Conservation (phyloP, 495 filamentous ascomycete genomes). For the Neurospora sp. region DNA sequence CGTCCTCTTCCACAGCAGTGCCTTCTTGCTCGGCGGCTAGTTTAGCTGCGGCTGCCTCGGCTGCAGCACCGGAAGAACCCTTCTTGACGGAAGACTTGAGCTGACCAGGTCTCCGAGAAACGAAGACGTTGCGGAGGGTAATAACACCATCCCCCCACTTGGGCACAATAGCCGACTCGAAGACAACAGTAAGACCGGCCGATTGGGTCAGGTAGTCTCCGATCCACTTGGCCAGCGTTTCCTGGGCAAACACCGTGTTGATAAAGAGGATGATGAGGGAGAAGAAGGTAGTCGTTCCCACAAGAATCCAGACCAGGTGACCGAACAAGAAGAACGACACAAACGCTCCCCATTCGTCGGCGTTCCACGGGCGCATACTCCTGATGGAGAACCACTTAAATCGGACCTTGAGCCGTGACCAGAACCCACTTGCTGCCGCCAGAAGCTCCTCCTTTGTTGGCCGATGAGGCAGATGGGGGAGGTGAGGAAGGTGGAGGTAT, state of each 20-base stretch:
- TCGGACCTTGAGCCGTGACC: slow-evolving; percentile 79
- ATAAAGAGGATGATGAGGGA: slow-evolving; percentile 79
- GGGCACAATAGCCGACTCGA: slow-evolving; percentile 95
- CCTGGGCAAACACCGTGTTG: slow-evolving; percentile 95
- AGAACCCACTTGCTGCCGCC: slow-evolving; percentile 84
- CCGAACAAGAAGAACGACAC: slow-evolving; percentile 92
- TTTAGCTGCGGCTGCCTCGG: slow-evolving; percentile 73
- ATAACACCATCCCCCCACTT: slow-evolving; percentile 92
- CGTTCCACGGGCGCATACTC: slow-evolving; percentile 89
- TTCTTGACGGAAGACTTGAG: slow-evolving; percentile 72
- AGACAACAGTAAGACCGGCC: slow-evolving; percentile 90
- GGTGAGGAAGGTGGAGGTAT: slow-evolving; percentile 53
- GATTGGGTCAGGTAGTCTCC: slow-evolving; percentile 94
- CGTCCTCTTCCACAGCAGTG: slow-evolving; percentile 53
- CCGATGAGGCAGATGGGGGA: slow-evolving; percentile 62
- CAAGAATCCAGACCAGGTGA: slow-evolving; percentile 85
- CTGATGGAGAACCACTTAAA: slow-evolving; percentile 98
- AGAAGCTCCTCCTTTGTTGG: slow-evolving; percentile 91
- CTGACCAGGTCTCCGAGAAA: slow-evolving; percentile 83
- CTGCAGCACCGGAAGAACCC: slow-evolving; percentile 76
- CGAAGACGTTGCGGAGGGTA: slow-evolving; percentile 92
- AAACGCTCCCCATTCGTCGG: slow-evolving; percentile 89
- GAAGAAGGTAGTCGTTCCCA: slow-evolving; percentile 96
- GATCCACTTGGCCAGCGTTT: slow-evolving; percentile 86
- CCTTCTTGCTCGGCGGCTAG: slow-evolving; percentile 29